These are phyloP conservation scores for Cladosporium sphaerospermum DNA, from an alignment of 2,329 filamentous ascomycete species.

Conservation along the genomic window DNA sequence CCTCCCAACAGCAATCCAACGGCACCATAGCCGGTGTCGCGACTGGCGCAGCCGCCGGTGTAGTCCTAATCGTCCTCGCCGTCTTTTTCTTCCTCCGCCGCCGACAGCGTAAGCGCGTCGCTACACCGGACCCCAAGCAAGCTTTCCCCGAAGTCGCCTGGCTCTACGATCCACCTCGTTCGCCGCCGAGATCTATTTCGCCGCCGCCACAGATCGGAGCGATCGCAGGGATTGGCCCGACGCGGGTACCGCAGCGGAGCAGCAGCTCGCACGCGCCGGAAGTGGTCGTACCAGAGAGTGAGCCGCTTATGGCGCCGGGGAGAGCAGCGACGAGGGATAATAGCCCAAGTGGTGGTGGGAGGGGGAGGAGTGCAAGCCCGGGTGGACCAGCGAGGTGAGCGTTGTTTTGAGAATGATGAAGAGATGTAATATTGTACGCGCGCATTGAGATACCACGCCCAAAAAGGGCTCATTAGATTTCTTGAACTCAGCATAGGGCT, in stretches of 20 bases:
- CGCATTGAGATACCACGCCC: no score
- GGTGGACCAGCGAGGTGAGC: not conserved
- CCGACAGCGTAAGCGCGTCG: constrained; percentile 9
- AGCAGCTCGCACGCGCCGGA: constrained; percentile 6
- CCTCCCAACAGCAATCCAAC: constrained; percentile 12
- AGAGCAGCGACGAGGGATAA: constrained; percentile 5
- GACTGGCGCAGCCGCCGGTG: constrained; percentile 15
- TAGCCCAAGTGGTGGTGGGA: not conserved
- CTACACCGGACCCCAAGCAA: not conserved
- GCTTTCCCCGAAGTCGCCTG: constrained; percentile 16
- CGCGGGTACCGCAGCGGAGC: not conserved
- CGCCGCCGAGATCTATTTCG: constrained; percentile 1
- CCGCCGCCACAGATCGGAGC: not conserved
- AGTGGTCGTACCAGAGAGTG: constrained; percentile 3
- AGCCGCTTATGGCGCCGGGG: not conserved
- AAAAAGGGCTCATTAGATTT: no score
- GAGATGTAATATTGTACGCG: no score
- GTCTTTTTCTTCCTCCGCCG: constrained; percentile 14
- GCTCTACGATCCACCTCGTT: constrained; percentile 15
- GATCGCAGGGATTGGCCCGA: not conserved
- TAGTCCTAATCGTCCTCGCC: constrained; percentile 13
- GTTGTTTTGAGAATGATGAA: not conserved
- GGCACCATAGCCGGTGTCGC: constrained; percentile 18
- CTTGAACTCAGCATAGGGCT: no score
- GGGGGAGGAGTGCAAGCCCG: not conserved